phyloP scores from a whole-genome alignment of 192 early-diverging fungal genomes.

The Kappamyces sp. region DNA sequence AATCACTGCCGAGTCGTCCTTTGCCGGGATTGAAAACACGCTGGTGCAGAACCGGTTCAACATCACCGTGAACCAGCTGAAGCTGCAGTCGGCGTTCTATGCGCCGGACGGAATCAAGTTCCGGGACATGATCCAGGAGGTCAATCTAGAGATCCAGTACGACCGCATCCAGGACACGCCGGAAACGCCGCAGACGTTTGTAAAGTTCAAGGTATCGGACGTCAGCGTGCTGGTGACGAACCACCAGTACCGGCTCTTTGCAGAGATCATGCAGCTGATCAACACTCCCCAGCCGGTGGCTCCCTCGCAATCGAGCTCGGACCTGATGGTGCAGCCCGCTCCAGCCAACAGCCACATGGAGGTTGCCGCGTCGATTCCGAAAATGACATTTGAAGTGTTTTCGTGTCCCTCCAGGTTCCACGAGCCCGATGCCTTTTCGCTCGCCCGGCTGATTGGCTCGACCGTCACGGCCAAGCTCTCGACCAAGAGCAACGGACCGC shows the following conservation, averaged over 20 bases:
- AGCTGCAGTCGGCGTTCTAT: conserved; percentile 30
- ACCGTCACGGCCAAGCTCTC: conserved; percentile 48
- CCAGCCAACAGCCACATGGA: too few relatives aligned
- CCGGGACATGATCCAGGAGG: conserved; percentile 77
- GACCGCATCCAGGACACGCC: not conserved
- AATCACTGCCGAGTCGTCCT: conserved; percentile 76
- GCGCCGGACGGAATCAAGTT: conserved; percentile 20
- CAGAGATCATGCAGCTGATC: conserved; percentile 56
- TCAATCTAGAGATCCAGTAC: conserved; percentile 62
- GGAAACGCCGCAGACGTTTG: too few relatives aligned
- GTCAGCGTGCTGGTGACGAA: not conserved
- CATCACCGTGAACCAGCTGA: conserved; percentile 29
- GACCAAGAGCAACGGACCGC: conserved; percentile 51
- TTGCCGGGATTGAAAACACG: conserved; percentile 44
- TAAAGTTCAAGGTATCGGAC: not conserved
- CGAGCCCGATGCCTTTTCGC: not conserved
- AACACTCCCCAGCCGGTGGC: not conserved
- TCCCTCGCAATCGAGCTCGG: not conserved
- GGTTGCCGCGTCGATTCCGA: too few relatives aligned
- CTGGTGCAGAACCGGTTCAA: conserved; percentile 31
- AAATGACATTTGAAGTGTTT: conserved; percentile 12
- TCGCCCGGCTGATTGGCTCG: conserved; percentile 16
- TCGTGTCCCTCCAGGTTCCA: not conserved
- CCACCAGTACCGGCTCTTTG: conserved; percentile 76
- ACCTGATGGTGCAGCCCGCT: not conserved